Evolutionary conservation across 306 rosid species (phyloP), one percentile per base, ranked within the genome.

Genomic region (Argentina anserina): DNA sequence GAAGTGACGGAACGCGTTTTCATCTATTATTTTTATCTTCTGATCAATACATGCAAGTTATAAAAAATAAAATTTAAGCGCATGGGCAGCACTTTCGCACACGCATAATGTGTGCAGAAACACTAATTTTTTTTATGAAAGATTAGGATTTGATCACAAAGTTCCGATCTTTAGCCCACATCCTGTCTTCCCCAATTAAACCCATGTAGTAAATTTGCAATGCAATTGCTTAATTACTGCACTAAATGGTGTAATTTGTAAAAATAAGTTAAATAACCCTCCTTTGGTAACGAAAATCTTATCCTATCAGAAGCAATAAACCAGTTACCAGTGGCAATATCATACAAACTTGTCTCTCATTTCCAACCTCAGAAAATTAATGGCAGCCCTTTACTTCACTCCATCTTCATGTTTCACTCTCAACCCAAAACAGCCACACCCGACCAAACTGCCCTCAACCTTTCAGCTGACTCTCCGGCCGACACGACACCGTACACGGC

Each of bases 301-400:
- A 88, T 85, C 96, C 74, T 50, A 31, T 64, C 67, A 37, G 15
- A 29, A 25, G n/a, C n/a, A n/a, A n/a, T n/a, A n/a, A 67, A 43
- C 78, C 81, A 43, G 76, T 15, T 5, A 52, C 81, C 67, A 37
- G 3, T 25, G 33, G 1, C n/a, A 25, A 29, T 56, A 73, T 79
- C 71, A 46, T 81, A 45, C 76, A 52, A 28, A 45, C 46, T 45
- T 40, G 45, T 12, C 50, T 13, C 37, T 37, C 80, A 62, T 52
- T 72, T 71, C 42, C 46, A 14, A 60, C 73, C 73, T 9, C 26
- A 46, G 62, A 67, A 77, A 74, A 17, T 17, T 18, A 76, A 87
- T 89, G 93, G 96, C 93, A 43, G 34, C 90, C 71, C 89, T 93
- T 73, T 92, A 73, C 52, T 82, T 81, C 73, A 74, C 83, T 74